Percentiles rank a stretch among this genome's conserved stretches.
Evolutionary conservation across 2,329 filamentous ascomycete genomes (phyloP).

Genomic region (Exophiala aquamarina): DNA sequence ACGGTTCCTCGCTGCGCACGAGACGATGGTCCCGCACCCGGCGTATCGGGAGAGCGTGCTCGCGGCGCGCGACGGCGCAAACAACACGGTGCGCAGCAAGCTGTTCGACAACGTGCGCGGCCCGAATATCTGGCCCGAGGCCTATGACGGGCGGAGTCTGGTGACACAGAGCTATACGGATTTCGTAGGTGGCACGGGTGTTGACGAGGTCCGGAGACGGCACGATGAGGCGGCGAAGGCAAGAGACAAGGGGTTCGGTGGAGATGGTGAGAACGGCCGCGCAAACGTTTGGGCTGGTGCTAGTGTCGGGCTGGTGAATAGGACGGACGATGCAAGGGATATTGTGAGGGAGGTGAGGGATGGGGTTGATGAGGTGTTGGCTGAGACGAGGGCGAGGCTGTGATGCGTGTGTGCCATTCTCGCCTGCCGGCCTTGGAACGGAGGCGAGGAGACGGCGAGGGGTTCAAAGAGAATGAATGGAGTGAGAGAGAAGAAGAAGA

Average conservation of each 20-base stretch:
- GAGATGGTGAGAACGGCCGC: neutral
- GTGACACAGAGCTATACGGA: slow-evolving; percentile 51
- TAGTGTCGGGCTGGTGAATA: slow-evolving; percentile 15
- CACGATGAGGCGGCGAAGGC: slow-evolving; percentile 4
- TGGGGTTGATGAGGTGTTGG: slow-evolving; percentile 2
- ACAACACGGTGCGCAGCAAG: slow-evolving; percentile 49
- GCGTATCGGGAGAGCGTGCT: slow-evolving; percentile 53
- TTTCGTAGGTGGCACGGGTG: slow-evolving; percentile 11
- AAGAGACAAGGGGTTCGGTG: slow-evolving; percentile 8
- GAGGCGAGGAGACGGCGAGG: too few species aligned
- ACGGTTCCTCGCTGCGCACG: slow-evolving; percentile 56
- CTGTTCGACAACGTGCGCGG: slow-evolving; percentile 57
- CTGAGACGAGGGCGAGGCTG: neutral
- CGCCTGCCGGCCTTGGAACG: too few species aligned
- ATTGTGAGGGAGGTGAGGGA: slow-evolving; percentile 13
- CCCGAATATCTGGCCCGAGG: slow-evolving; percentile 58
- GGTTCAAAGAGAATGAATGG: too few species aligned
- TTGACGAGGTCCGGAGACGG: slow-evolving; percentile 8
- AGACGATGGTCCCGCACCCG: slow-evolving; percentile 41
- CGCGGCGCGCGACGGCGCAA: slow-evolving; percentile 50
- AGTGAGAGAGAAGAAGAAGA: too few species aligned
- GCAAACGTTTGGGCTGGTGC: slow-evolving; percentile 17
- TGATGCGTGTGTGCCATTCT: neutral
- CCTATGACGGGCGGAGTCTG: slow-evolving; percentile 58
- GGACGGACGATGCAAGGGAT: slow-evolving; percentile 8